Conservation (phyloP, 208 protist genomes). For the Acanthamoeba triangularis region DNA sequence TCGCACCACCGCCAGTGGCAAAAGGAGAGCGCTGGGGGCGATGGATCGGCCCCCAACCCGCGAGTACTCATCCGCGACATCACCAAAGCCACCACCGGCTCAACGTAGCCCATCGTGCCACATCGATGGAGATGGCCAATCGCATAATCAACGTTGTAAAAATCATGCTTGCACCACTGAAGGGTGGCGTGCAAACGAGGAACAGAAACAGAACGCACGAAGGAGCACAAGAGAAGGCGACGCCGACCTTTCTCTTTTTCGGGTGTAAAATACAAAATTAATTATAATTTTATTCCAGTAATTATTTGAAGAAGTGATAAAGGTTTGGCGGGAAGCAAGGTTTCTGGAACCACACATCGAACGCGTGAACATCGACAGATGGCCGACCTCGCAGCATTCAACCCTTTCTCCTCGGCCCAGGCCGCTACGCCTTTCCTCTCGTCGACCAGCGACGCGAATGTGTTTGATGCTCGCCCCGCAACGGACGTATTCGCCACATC, state of each 20-base stretch:
- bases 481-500: not conserved
- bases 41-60: not conserved
- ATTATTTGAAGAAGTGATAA: not conserved
- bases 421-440: no score
- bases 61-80: not conserved
- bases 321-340: not conserved
- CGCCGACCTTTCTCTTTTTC: no score
- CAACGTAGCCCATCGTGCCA: not conserved
- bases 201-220: no score
- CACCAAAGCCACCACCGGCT: not conserved
- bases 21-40: not conserved
- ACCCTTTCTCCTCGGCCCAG: not conserved
- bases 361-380: not conserved
- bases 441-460: not conserved
- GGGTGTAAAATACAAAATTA: no score
- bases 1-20: conserved; percentile 23
- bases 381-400: not conserved
- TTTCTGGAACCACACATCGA: not conserved
- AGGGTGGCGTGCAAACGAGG: no score
- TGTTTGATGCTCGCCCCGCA: not conserved
- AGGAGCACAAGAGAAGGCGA: no score
- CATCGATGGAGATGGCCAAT: no score
- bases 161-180: no score
- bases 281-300: no score
- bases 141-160: not conserved